Evolutionary conservation across 805 yeast genomes (phyloP), one percentile per base, ranked within the genome.

Genomic region (Zygosaccharomyces gambellarensis): DNA sequence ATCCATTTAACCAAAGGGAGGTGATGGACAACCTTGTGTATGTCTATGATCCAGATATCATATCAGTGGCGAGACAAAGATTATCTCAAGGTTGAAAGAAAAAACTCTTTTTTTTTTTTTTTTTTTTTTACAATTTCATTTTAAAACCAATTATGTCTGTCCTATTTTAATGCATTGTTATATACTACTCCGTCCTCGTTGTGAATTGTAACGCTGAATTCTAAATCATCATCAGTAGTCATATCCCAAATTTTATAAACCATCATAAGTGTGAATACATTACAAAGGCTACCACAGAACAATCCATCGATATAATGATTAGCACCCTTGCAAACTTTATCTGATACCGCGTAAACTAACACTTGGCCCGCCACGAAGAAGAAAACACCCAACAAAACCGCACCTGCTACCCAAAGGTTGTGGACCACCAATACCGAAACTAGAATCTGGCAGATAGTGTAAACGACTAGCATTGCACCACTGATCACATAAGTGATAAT

Each of bases 231-330:
- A 49, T 83, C 82, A 10, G 98, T 94, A 46, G 92, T 84, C 78
- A 90, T 89, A 62, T 90, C 97, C 97, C 98, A 92, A 58, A 82
- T 88, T 70, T 94, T 90, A 74, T 90, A 92, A 45, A 92, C 75
- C 98, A 94, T 92, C 96, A 94, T 90, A 48, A 86, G 71, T 3
- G 95, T 78, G 60, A 89, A 85, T 44, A 89, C 64, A 63, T 88
- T 88, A 63, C 96, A 80, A 31, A 89, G 60, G 23, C 94, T 79
- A 29, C 89, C 94, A 61, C 90, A 88, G 62, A 92, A 85, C 28
- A 89, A 68, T 0, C 98, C 98, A 63, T 92, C 99, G 21, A 89
- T 75, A 65, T 92, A 94, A 68, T 94, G 99, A 34, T 83, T 80
- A 42, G 85, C 79, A 19, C 81, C 76, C 31, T 71, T 69, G 69